These are phyloP conservation scores for Cercospora sojina DNA, from an alignment of 2,329 filamentous ascomycete species.

Conservation along the genomic window DNA sequence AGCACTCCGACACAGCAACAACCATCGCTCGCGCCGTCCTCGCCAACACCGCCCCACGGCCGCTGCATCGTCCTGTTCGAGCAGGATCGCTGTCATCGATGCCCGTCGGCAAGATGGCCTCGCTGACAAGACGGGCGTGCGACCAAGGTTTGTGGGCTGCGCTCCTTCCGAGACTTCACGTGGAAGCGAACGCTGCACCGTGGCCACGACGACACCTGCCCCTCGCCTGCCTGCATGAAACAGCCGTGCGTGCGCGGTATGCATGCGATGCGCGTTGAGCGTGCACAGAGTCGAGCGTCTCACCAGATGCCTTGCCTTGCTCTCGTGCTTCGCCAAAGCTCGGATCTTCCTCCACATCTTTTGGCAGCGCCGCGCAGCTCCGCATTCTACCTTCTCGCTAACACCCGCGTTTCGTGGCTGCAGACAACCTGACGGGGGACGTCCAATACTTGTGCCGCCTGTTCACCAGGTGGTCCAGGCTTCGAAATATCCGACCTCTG, in stretches of 20 bases:
- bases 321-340: neutral
- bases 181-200: neutral
- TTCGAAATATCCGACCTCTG: neutral
- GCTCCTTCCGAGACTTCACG: neutral
- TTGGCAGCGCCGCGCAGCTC: slow-evolving; percentile 4
- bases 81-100: neutral
- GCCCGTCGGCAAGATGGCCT: neutral
- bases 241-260: neutral
- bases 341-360: slow-evolving; percentile 1
- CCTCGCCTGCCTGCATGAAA: neutral
- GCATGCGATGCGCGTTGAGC: neutral
- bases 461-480: slow-evolving; percentile 2
- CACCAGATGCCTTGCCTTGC: slow-evolving; percentile 10
- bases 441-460: neutral
- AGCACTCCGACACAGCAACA: neutral
- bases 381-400: slow-evolving; percentile 3
- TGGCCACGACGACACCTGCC: neutral
- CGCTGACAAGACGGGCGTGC: neutral
- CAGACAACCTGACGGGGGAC: slow-evolving; percentile 5
- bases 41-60: neutral
- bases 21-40: neutral
- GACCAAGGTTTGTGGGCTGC: neutral
- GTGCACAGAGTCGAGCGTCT: neutral
- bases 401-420: slow-evolving; percentile 6
- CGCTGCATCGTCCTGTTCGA: neutral